Conservation (phyloP, 495 filamentous ascomycete genomes). For the Aspergillus olivimuriae region DNA sequence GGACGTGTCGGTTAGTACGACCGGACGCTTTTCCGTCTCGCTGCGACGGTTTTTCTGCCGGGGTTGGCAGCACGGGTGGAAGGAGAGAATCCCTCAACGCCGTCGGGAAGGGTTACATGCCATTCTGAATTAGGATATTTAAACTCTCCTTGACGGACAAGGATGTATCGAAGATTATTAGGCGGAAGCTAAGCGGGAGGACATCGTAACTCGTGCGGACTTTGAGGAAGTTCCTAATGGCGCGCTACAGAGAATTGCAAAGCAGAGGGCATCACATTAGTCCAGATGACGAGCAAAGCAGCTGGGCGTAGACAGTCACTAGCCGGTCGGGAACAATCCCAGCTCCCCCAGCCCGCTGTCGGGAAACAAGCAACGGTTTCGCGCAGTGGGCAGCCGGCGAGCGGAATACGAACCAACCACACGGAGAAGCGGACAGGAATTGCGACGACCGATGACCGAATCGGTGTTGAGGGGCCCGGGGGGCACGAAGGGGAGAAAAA, state of each 20-base stretch:
- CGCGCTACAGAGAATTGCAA: slow-evolving; percentile 55
- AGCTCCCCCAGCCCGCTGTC: no score
- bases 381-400: no score
- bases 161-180: slow-evolving; percentile 92
- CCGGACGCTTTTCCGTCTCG: neutral
- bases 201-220: slow-evolving; percentile 97
- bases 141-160: slow-evolving; percentile 96
- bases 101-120: no score
- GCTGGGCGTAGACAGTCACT: no score
- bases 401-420: no score
- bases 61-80: no score
- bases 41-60: neutral
- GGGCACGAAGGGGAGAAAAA: slow-evolving; percentile 9
- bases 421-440: no score
- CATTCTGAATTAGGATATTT: slow-evolving; percentile 95
- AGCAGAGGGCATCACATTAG: slow-evolving; percentile 22
- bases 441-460: no score
- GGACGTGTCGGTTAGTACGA: neutral
- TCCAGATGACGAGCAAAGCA: slow-evolving; percentile 20
- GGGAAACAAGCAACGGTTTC: neutral
- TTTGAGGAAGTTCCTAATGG: slow-evolving; percentile 93
- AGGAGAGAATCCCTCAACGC: no score
- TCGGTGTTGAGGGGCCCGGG: no score
- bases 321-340: no score
- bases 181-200: slow-evolving; percentile 91